These are phyloP conservation scores for Mediolabrus comicus DNA, from an alignment of 108 stramenopile species.

Conservation along the genomic window DNA sequence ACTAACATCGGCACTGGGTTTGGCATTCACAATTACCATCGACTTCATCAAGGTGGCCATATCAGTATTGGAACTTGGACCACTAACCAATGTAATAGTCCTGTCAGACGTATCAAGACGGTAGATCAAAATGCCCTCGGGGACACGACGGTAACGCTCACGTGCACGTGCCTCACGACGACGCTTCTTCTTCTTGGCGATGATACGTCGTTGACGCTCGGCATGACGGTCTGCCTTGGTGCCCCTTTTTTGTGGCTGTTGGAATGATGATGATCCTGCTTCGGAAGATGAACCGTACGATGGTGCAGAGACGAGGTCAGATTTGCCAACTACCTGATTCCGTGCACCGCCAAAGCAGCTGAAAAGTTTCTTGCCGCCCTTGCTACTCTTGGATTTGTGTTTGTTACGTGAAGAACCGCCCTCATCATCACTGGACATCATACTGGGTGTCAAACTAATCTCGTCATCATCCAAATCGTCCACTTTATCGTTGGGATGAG, in stretches of 20 bases:
- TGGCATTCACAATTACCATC: conserved; percentile 60
- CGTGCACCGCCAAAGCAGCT: too few relatives aligned
- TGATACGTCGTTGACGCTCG: conserved; percentile 13
- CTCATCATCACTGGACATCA: conserved; percentile 30
- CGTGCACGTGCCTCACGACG: conserved; percentile 24
- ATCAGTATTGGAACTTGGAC: conserved; percentile 63
- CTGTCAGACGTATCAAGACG: conserved; percentile 72
- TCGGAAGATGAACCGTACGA: too few relatives aligned
- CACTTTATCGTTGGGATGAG: conserved; percentile 16
- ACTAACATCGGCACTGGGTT: conserved; percentile 47
- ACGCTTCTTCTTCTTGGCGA: conserved; percentile 47
- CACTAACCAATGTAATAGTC: conserved; percentile 57
- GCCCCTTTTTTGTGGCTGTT: not conserved
- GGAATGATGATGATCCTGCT: not conserved
- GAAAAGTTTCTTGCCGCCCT: not conserved
- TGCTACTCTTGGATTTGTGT: too few relatives aligned
- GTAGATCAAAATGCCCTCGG: conserved; percentile 83
- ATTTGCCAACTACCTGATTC: too few relatives aligned
- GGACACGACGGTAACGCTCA: conserved; percentile 58
- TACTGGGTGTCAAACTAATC: conserved; percentile 14
- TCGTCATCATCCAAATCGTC: conserved; percentile 22
- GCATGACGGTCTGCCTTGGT: conserved; percentile 24
- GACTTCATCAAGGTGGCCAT: conserved; percentile 29
- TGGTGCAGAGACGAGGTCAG: not conserved
- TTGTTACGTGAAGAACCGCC: too few relatives aligned